These are phyloP conservation scores for Ramaria rubella DNA, from an alignment of 768 basidiomycete genomes.

Conservation along the genomic window DNA sequence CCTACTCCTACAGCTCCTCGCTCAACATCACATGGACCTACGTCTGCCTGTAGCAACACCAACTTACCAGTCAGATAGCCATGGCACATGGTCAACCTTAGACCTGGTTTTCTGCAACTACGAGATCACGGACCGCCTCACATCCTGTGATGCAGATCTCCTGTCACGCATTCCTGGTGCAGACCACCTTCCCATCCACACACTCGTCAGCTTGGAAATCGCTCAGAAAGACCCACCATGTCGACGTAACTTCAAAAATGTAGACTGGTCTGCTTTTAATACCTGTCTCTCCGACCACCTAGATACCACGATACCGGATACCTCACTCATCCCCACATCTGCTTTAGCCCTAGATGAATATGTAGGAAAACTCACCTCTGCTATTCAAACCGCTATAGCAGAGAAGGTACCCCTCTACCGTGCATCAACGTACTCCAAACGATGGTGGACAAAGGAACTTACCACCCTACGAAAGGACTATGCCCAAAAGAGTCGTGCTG, in stretches of 20 bases:
- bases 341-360: constrained; percentile 15
- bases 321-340: background rate
- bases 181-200: background rate
- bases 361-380: constrained; percentile 1
- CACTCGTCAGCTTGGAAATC: background rate
- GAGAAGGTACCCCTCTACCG: constrained; percentile 15
- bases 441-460: too few species aligned
- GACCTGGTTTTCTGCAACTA: constrained; percentile 7
- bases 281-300: constrained; percentile 25
- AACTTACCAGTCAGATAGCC: too few species aligned
- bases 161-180: too few species aligned
- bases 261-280: background rate
- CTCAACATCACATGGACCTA: background rate
- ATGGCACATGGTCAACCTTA: background rate
- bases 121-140: too few species aligned
- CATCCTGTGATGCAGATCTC: too few species aligned
- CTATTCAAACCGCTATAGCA: constrained; percentile 16
- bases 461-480: constrained; percentile 12
- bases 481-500: constrained; percentile 12
- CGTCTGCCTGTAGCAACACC: background rate
- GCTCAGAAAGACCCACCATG: background rate
- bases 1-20: background rate
- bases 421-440: constrained; percentile 20
- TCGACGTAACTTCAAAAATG: background rate
- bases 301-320: constrained; percentile 20